Evolutionary conservation across 2,329 filamentous ascomycete species (phyloP).

Genomic region (Aureobasidium sp.): DNA sequence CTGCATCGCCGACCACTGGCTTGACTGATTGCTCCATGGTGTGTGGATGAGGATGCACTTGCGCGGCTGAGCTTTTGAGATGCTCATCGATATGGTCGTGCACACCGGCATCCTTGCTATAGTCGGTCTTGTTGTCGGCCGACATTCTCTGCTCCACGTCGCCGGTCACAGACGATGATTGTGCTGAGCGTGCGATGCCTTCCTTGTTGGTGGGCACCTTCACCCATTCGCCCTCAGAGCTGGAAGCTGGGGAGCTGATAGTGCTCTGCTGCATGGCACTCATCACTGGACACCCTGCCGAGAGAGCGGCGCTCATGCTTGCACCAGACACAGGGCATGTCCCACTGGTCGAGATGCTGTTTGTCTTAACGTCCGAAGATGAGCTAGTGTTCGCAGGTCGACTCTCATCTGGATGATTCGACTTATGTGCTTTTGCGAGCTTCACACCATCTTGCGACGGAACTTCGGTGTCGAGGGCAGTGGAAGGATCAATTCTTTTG

Average conservation of each 20-base stretch:
- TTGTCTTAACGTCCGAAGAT: neutral
- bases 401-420: neutral
- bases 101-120: conserved; percentile 16
- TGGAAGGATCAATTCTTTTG: conserved; percentile 24
- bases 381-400: neutral
- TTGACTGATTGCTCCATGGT: conserved; percentile 24
- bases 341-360: neutral
- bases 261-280: neutral
- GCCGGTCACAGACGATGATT: conserved; percentile 19
- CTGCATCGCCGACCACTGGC: conserved; percentile 27
- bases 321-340: conserved; percentile 2
- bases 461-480: conserved; percentile 17
- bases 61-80: conserved; percentile 20
- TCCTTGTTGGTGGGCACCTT: neutral
- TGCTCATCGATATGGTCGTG: conserved; percentile 24
- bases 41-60: conserved; percentile 27
- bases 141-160: conserved; percentile 13
- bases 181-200: conserved; percentile 14
- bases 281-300: conserved; percentile 2
- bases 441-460: conserved; percentile 16
- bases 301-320: conserved; percentile 4
- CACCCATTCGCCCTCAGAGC: conserved; percentile 1
- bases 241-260: neutral
- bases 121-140: conserved; percentile 15
- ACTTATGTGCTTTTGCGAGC: conserved; percentile 17